Conservation (phyloP, 306 rosid genomes). For the Canavalia gladiata region DNA sequence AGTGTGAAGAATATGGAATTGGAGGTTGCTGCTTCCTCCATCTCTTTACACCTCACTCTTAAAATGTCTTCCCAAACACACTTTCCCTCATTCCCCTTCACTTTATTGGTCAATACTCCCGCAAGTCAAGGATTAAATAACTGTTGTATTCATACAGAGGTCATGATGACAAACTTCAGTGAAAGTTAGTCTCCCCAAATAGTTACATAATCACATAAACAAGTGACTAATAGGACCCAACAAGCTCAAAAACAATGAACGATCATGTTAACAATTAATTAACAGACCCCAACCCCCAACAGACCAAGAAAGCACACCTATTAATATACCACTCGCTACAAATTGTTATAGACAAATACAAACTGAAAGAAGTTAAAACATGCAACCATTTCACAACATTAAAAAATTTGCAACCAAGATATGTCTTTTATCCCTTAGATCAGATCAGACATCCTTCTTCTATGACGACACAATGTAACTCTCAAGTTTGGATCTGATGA, state of each 20-base stretch:
- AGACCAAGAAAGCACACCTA: slow-evolving; percentile 43
- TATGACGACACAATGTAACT: slow-evolving; percentile 63
- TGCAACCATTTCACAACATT: slow-evolving; percentile 43
- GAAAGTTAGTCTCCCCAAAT: slow-evolving; percentile 37
- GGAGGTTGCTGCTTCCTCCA: neutral
- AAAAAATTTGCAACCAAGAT: slow-evolving; percentile 40
- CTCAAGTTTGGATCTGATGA: slow-evolving; percentile 76
- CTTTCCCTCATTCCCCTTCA: neutral
- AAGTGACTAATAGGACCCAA: slow-evolving; percentile 42
- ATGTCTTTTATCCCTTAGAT: slow-evolving; percentile 47
- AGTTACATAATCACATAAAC: slow-evolving; percentile 45
- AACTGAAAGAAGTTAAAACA: slow-evolving; percentile 24
- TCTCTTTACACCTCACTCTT: neutral
- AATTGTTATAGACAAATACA: slow-evolving; percentile 35
- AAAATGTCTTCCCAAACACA: neutral
- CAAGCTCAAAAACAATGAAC: slow-evolving; percentile 43
- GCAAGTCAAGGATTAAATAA: slow-evolving; percentile 31
- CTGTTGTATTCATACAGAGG: slow-evolving; percentile 20
- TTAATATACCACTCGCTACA: slow-evolving; percentile 33
- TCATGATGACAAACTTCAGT: slow-evolving; percentile 34
- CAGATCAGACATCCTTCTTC: slow-evolving; percentile 88
- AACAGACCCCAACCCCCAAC: slow-evolving; percentile 48
- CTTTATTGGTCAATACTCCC: neutral
- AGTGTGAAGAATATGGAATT: too few relatives aligned
- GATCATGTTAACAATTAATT: slow-evolving; percentile 46